Conservation (phyloP, 2,329 filamentous ascomycete genomes). For the Colletotrichum cordylinicola region DNA sequence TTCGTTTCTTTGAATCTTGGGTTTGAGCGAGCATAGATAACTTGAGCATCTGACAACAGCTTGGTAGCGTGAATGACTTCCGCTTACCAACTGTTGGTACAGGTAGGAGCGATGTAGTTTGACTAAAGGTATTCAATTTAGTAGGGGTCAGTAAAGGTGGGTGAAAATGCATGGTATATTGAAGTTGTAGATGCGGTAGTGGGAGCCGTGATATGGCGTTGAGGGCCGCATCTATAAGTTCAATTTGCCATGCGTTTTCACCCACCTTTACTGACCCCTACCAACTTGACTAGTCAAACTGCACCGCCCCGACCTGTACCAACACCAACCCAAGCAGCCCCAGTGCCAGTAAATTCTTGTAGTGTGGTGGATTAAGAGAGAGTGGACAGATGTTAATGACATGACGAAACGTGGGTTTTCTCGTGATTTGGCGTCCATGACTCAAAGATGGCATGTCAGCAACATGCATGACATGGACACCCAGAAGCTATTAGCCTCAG, state of each 20-base stretch:
- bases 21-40: background rate
- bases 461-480: background rate
- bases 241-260: too few relatives aligned
- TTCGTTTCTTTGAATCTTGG: conserved; percentile 74
- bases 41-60: background rate
- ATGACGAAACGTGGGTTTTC: background rate
- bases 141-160: too few relatives aligned
- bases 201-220: too few relatives aligned
- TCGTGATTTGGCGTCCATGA: background rate
- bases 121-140: too few relatives aligned
- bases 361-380: accelerated
- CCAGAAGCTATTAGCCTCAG: background rate
- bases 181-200: too few relatives aligned
- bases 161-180: too few relatives aligned
- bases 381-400: background rate
- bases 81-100: too few relatives aligned
- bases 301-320: too few relatives aligned
- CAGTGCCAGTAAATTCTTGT: background rate
- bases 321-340: background rate
- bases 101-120: too few relatives aligned
- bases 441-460: background rate
- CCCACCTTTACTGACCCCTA: too few relatives aligned
- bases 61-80: accelerated
- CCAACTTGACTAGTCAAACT: too few relatives aligned
- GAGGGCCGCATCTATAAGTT: too few relatives aligned